phyloP scores from a whole-genome alignment of 148 eudicot species.

The Vaccinium vitisidaea region DNA sequence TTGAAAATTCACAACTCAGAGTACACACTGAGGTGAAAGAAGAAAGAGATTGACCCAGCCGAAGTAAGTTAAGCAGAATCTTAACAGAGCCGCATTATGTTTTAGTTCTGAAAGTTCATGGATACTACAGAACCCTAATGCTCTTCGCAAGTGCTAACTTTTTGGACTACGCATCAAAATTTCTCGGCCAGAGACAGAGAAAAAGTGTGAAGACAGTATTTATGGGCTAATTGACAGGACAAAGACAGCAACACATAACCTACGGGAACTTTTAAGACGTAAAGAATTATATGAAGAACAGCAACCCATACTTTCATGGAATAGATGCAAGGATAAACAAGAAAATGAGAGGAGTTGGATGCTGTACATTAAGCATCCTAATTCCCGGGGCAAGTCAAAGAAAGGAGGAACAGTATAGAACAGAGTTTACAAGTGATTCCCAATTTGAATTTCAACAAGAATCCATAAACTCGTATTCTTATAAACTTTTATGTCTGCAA shows the following conservation, averaged over 20 bases:
- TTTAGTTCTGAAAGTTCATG: not conserved
- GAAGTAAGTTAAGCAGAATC: not conserved
- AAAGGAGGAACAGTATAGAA: not conserved
- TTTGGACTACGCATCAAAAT: not conserved
- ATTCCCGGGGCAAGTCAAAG: not conserved
- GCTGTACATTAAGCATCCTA: not conserved
- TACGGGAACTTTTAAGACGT: not conserved
- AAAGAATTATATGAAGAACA: not conserved
- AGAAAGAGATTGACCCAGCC: not conserved
- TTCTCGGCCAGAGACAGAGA: not conserved
- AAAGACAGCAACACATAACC: not conserved
- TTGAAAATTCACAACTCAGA: conserved; percentile 3
- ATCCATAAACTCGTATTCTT: not conserved
- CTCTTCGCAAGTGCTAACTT: not conserved
- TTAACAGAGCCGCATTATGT: not conserved
- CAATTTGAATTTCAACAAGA: not conserved
- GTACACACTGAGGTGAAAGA: not conserved
- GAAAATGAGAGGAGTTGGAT: not conserved
- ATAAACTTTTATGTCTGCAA: not conserved
- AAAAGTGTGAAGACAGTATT: not conserved
- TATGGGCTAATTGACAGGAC: not conserved
- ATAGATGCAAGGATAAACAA: not conserved
- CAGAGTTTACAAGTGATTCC: not conserved
- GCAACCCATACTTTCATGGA: not conserved
- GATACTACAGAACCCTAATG: not conserved